A percentile compares a stretch with the other conserved stretches of the same genome.
Evolutionary conservation across 2,329 filamentous ascomycete genomes (phyloP).

Genomic region (Colletotrichum horii): DNA sequence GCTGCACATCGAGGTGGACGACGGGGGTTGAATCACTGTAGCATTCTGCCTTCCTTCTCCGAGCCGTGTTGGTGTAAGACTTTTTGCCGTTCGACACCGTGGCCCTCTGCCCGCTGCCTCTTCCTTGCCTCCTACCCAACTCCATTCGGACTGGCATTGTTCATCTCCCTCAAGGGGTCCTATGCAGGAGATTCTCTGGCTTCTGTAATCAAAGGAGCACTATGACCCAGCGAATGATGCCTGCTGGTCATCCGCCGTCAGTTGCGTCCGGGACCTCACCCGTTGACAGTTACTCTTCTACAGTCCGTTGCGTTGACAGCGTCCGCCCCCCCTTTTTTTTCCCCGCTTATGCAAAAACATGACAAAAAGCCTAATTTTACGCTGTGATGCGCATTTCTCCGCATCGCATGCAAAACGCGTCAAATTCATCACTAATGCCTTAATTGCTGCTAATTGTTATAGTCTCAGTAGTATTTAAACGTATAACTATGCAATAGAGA

Average conservation of each 20-base stretch:
- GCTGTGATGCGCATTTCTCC: no score
- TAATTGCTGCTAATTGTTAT: no score
- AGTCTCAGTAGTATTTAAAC: no score
- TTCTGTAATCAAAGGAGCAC: neutral
- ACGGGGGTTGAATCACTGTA: neutral
- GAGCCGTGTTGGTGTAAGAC: neutral
- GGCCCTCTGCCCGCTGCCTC: neutral
- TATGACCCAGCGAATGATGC: neutral
- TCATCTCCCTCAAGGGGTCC: conserved; percentile 9
- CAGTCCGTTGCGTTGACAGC: no score
- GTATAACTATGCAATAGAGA: no score
- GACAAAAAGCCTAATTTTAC: no score
- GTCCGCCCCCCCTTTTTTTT: no score
- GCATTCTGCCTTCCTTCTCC: neutral
- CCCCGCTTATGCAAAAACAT: no score
- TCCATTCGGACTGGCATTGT: neutral
- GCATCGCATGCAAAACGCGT: no score
- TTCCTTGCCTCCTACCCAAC: neutral
- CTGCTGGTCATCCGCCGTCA: neutral
- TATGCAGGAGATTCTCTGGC: neutral
- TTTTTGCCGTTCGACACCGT: neutral
- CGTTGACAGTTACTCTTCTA: neutral
- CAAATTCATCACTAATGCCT: no score
- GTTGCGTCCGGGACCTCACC: neutral
- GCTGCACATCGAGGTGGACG: neutral